Conservation (phyloP, 495 filamentous ascomycete species). For the Thozetella sp. region DNA sequence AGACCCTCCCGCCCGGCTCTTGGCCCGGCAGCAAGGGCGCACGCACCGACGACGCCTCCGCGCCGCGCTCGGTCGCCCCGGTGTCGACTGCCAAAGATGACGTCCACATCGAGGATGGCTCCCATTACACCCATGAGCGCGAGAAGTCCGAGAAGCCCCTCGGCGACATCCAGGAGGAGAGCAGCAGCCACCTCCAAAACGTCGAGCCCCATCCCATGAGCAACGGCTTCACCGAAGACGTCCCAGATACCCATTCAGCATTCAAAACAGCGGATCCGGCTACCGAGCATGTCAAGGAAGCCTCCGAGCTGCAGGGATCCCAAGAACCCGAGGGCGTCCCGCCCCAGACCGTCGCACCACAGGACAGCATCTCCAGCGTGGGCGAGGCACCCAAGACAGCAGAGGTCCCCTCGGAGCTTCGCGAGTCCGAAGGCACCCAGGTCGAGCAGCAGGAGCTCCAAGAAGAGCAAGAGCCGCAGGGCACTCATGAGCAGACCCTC, state of each 20-base stretch:
- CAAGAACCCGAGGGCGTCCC: background rate
- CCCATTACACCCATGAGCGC: conserved; percentile 14
- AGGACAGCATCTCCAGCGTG: conserved; percentile 7
- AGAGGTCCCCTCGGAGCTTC: no score
- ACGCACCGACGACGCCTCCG: conserved; percentile 12
- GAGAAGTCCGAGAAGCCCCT: conserved; percentile 10
- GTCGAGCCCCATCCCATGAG: conserved; percentile 10
- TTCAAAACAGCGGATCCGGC: background rate
- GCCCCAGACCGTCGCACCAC: background rate
- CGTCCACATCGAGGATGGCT: conserved; percentile 8
- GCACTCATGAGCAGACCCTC: no score
- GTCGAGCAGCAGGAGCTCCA: conserved; percentile 6
- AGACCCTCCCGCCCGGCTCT: conserved; percentile 21
- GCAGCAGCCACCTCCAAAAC: conserved; percentile 5
- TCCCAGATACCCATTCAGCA: background rate
- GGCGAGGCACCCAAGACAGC: no score
- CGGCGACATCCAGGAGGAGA: conserved; percentile 14
- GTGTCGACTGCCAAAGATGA: conserved; percentile 7
- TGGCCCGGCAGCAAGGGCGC: conserved; percentile 17
- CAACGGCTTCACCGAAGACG: background rate
- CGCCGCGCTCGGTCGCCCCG: conserved; percentile 13
- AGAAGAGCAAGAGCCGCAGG: background rate
- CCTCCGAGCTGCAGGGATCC: conserved; percentile 14
- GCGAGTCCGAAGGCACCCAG: background rate
- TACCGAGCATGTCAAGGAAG: conserved; percentile 27